Evolutionary conservation across 345 rosid genomes (phyloP), one percentile per base, ranked within the genome.

Genomic region (Rhodomyrtus tomentosa): DNA sequence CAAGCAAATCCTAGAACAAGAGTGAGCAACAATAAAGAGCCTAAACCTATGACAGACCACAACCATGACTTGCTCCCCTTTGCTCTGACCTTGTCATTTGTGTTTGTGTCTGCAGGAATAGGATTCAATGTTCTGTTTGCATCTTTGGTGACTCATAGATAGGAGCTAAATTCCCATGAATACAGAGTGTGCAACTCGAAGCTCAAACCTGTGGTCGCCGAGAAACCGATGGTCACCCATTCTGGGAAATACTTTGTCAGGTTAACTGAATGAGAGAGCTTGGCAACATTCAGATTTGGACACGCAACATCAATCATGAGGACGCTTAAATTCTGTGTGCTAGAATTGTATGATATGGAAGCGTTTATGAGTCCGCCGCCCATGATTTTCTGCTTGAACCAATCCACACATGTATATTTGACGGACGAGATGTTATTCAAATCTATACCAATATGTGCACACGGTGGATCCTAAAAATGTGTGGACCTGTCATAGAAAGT

Each of bases 221-320:
- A 88, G 83, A 88, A 88, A 48, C 87, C 88, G 42, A 88, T 25
- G 40, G 84, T 82, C 16, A 88, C 87, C 82, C 84, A 80, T 48
- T 86, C 87, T 16, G 87, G 87, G 32, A 88, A 83, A 59, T 80
- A 49, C 24, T 40, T 21, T 21, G 45, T 20, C 55, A 84, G 29
- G 55, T 87, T 81, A 27, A 87, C 54, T 0, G 36, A 48, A 50
- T 85, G 53, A 40, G 59, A 42, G 15, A 81, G 29, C 27, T 18
- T 85, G 59, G 83, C 27, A 58, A 55, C 16, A 45, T 18, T 29
- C 59, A 8, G 14, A 15, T 80, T n/a, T n/a, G 76, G 24, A 83
- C 29, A 16, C 5, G 55, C 2, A 22, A 38, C 79, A 80, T 62
- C 51, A 2, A 50, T 55, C 83, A 14, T 38, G n/a, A 24, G 11